phyloP scores from a whole-genome alignment of 1,139 yeast genomes.

The Saccharomyces hybrid region DNA sequence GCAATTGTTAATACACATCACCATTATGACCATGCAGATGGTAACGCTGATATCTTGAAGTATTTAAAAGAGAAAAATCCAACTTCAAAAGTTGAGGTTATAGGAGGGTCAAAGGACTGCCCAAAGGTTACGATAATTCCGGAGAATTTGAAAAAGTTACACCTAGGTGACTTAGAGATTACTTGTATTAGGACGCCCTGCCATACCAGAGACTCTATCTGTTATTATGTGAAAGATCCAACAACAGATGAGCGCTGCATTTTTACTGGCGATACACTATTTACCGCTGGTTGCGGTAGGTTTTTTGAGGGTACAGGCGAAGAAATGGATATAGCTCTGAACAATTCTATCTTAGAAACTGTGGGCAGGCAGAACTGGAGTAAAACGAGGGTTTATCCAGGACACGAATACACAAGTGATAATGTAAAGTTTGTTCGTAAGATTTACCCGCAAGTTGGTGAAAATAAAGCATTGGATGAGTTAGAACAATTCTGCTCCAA shows the following conservation, averaged over 20 bases:
- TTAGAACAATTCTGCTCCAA: slow-evolving; percentile 45
- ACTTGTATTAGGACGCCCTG: slow-evolving; percentile 94
- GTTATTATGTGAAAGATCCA: slow-evolving; percentile 66
- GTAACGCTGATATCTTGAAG: slow-evolving; percentile 41
- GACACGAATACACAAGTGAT: slow-evolving; percentile 88
- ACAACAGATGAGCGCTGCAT: slow-evolving; percentile 61
- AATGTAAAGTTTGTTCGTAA: slow-evolving; percentile 70
- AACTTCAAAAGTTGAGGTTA: slow-evolving; percentile 45
- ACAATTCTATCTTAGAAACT: slow-evolving; percentile 57
- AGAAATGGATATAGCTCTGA: slow-evolving; percentile 72
- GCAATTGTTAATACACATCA: slow-evolving; percentile 94
- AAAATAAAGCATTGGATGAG: slow-evolving; percentile 44
- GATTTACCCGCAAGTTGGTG: slow-evolving; percentile 41
- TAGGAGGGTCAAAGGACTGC: slow-evolving; percentile 57
- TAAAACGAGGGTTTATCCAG: slow-evolving; percentile 58
- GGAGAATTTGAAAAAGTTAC: slow-evolving; percentile 24
- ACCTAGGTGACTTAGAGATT: slow-evolving; percentile 49
- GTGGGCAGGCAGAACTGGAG: slow-evolving; percentile 28
- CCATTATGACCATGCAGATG: slow-evolving; percentile 91
- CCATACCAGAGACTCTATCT: slow-evolving; percentile 92
- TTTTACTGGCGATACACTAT: slow-evolving; percentile 93
- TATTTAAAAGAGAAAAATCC: slow-evolving; percentile 27
- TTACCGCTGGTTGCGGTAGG: slow-evolving; percentile 92
- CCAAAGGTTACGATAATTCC: slow-evolving; percentile 30
- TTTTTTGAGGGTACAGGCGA: slow-evolving; percentile 86